Base-by-base conservation (phyloP, 345 rosid genomes). In the Populus ilicifolia region DNA sequence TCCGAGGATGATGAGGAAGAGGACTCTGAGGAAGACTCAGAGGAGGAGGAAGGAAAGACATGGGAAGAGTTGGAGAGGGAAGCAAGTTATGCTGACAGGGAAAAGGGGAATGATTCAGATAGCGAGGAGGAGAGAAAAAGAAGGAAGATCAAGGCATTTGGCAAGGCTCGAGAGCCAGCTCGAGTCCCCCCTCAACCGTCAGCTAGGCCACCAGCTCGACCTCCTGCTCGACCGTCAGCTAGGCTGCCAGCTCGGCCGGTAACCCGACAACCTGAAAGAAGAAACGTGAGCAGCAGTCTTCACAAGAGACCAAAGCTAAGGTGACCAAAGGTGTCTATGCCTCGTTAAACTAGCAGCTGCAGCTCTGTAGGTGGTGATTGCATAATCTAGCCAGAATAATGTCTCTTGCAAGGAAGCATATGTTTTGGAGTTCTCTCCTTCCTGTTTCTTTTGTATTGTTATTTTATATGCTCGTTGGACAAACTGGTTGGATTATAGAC, bases 31-130 rank as follows among this genome's bases (percentile, higher is more conserved):
- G 87, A 82, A 76, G 93, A 93, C 23, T 85, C 90, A 0, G 97
- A 92, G 76, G 99, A 96, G 78, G 98, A 94, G 79, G 88, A 92
- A 77, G 99, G 99, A 8, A 92, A 89, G 88, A 96, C 97, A 41
- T 96, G 99, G 99, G 99, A 91, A 62, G 99, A 93, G 88, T 86
- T 96, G 75, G 98, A 96, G 87, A 89, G 97, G 82, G 99, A 96
- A 83, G 99, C 99, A 18, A 91, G 89, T 46, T 83, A 93, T 83
- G 99, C 97, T 11, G 99, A 96, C 80, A 90, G 90, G 80, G 98
- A 93, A 76, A 93, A 96, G 71, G 96, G 96, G 72, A 84, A 39
- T 67, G 94, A 90, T 62, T 96, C 92, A 1, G 99, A 96, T 77
- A 93, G 99, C 11, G 99, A 96, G 83, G 98, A 91, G 84, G 98